These are phyloP conservation scores for Mucor sp. DNA, from an alignment of 371 early-diverging fungal genomes.

Conservation along the genomic window DNA sequence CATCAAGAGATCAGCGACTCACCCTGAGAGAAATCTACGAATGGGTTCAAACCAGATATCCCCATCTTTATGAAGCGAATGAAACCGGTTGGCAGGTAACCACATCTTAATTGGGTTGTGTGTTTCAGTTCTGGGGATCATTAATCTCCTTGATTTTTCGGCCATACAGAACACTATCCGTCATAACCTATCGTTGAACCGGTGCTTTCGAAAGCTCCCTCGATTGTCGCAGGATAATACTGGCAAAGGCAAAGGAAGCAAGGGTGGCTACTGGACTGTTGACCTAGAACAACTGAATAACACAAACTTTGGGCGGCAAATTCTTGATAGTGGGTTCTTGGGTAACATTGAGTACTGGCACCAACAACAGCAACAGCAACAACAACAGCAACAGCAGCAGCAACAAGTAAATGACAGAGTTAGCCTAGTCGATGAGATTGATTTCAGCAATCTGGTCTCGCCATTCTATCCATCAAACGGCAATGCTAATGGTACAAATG, in stretches of 20 bases:
- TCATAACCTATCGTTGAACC: constrained; percentile 78
- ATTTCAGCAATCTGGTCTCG: constrained; percentile 19
- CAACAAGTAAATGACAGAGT: constrained; percentile 12
- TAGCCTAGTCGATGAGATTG: constrained; percentile 18
- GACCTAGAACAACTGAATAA: constrained; percentile 46
- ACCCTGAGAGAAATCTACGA: constrained; percentile 74
- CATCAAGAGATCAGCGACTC: constrained; percentile 54
- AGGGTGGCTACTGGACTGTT: constrained; percentile 68
- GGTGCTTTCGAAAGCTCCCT: constrained; percentile 61
- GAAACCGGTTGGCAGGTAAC: constrained; percentile 71
- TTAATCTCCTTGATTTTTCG: too few species aligned
- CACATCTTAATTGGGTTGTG: neutral
- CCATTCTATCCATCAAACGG: constrained; percentile 9
- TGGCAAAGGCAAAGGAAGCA: constrained; percentile 38
- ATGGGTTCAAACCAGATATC: constrained; percentile 68
- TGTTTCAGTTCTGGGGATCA: neutral
- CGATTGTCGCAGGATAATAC: constrained; percentile 47
- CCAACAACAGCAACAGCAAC: constrained; percentile 20
- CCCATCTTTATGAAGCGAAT: constrained; percentile 64
- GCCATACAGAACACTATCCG: constrained; percentile 70
- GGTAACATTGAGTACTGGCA: constrained; percentile 44
- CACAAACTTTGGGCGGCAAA: constrained; percentile 45
- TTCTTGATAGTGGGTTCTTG: constrained; percentile 41
- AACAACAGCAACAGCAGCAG: constrained; percentile 12
- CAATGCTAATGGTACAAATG: neutral